Evolutionary conservation across 2,329 filamentous ascomycete species (phyloP).

Genomic region (Phaeomoniella chlamydospora): DNA sequence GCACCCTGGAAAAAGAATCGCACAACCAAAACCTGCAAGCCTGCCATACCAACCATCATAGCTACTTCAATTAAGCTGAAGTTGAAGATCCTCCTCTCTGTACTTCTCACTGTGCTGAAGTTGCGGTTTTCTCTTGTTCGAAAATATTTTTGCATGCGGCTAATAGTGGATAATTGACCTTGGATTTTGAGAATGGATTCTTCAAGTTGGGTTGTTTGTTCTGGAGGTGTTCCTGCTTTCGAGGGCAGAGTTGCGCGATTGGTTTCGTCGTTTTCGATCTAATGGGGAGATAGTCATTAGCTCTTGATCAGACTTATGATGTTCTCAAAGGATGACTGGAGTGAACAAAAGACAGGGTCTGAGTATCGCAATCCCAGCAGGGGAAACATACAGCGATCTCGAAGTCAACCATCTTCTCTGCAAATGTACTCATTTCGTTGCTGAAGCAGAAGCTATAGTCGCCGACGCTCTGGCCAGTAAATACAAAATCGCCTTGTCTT

Average conservation of each 20-base stretch:
- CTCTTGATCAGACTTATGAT: constrained; percentile 3
- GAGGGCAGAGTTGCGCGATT: constrained; percentile 56
- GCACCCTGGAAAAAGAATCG: constrained; percentile 95
- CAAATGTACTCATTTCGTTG: constrained; percentile 95
- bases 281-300: constrained; percentile 8
- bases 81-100: constrained; percentile 90
- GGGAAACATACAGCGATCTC: constrained; percentile 66
- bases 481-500: constrained; percentile 94
- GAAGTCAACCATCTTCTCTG: constrained; percentile 95
- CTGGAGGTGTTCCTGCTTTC: constrained; percentile 74
- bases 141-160: constrained; percentile 98
- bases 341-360: constrained; percentile 4
- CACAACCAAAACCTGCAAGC: constrained; percentile 90
- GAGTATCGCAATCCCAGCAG: not conserved
- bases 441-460: constrained; percentile 98
- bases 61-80: constrained; percentile 86
- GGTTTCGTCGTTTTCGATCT: constrained; percentile 85
- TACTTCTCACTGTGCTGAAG: constrained; percentile 94
- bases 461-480: constrained; percentile 73
- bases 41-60: constrained; percentile 91
- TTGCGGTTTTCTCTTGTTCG: constrained; percentile 96
- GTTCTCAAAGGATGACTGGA: too few relatives aligned
- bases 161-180: constrained; percentile 82
- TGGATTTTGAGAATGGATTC: constrained; percentile 94
- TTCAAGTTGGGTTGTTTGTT: constrained; percentile 79